These are phyloP conservation scores for Lenwebbia sp. DNA, from an alignment of 345 rosid genomes.

Conservation along the genomic window DNA sequence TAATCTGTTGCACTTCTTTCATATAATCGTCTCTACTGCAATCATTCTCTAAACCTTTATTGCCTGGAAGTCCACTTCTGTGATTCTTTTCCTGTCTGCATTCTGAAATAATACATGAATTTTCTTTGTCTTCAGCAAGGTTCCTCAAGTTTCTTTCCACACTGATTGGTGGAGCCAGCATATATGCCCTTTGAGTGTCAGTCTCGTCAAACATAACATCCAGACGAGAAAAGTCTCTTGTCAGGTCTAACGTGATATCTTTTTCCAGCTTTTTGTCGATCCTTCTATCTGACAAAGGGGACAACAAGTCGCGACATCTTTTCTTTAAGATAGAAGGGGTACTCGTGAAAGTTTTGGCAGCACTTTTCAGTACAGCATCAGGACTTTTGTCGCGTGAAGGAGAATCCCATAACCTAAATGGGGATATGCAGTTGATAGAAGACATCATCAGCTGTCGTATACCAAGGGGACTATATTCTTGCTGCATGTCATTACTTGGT, in stretches of 20 bases:
- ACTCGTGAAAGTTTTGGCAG: conserved; percentile 58
- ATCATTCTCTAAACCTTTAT: not conserved
- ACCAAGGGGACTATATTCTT: conserved; percentile 96
- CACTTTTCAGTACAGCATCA: conserved; percentile 63
- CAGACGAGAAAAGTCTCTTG: conserved; percentile 69
- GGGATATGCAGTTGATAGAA: conserved; percentile 74
- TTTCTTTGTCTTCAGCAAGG: conserved; percentile 45
- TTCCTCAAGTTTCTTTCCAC: conserved; percentile 13
- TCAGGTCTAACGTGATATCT: conserved; percentile 54
- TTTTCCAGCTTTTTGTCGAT: conserved; percentile 75
- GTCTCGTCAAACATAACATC: conserved; percentile 71
- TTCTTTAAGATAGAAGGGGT: conserved; percentile 91
- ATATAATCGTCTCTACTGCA: not conserved
- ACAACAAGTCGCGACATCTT: conserved; percentile 69
- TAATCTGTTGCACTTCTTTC: not conserved
- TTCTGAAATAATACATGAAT: conserved; percentile 14
- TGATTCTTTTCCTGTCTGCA: conserved; percentile 14
- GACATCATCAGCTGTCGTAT: conserved; percentile 93
- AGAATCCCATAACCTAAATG: conserved; percentile 89
- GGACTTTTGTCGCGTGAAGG: conserved; percentile 64
- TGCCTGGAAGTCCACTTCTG: conserved; percentile 3
- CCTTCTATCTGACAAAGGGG: conserved; percentile 81
- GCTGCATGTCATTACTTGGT: conserved; percentile 67
- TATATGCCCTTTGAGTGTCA: conserved; percentile 21
- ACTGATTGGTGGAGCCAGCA: conserved; percentile 20